Percentiles rank a stretch among this genome's conserved stretches.
Evolutionary conservation across 495 filamentous ascomycete species (phyloP).

Genomic region (Daldinia decipiens): DNA sequence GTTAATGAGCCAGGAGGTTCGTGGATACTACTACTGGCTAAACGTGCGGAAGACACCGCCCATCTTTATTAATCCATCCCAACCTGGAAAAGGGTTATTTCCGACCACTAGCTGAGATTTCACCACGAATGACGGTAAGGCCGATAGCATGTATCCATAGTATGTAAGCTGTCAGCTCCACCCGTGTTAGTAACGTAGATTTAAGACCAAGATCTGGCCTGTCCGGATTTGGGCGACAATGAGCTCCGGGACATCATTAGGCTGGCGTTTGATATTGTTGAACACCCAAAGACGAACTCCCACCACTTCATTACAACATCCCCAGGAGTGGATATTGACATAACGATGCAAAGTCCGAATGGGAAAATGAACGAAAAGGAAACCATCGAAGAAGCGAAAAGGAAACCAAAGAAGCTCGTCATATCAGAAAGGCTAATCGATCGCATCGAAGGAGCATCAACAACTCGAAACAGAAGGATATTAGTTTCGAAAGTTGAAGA

Average conservation of each 20-base stretch:
- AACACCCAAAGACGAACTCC: constrained; percentile 25
- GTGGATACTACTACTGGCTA: constrained; percentile 15
- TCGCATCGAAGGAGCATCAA: constrained; percentile 46
- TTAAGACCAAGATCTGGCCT: neutral
- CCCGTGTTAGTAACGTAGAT: constrained; percentile 1
- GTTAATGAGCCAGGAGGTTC: neutral
- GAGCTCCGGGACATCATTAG: constrained; percentile 8
- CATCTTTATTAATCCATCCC: constrained; percentile 3
- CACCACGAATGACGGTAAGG: neutral
- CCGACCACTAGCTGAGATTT: neutral
- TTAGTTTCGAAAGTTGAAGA: constrained; percentile 18
- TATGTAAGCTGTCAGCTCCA: neutral
- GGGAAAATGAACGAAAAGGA: constrained; percentile 43
- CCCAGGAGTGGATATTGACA: constrained; percentile 55
- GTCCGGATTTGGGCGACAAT: constrained; percentile 2
- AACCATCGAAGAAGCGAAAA: constrained; percentile 37
- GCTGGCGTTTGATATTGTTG: constrained; percentile 7
- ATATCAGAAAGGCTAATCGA: constrained; percentile 42
- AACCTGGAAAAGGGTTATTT: constrained; percentile 4
- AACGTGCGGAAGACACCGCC: neutral
- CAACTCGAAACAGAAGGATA: constrained; percentile 5
- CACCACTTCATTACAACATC: constrained; percentile 52
- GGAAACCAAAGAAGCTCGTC: constrained; percentile 31
- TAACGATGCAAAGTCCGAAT: constrained; percentile 45
- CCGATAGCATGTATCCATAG: constrained; percentile 9